These are phyloP conservation scores for Trifolium subterraneum DNA, from an alignment of 306 rosid species.

Conservation along the genomic window DNA sequence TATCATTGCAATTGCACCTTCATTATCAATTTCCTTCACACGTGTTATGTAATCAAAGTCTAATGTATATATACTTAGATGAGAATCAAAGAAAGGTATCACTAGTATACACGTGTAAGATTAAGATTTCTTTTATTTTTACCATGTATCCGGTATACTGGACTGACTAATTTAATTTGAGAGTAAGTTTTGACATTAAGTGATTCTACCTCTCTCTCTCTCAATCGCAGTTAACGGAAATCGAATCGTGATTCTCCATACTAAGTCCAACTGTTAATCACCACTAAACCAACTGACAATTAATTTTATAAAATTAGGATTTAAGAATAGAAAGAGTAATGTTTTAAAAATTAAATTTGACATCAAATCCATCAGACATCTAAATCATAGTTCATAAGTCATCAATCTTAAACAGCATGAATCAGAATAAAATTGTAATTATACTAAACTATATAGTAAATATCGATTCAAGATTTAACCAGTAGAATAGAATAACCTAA, in stretches of 20 bases:
- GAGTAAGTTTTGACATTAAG: too few relatives aligned
- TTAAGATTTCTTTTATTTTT: too few relatives aligned
- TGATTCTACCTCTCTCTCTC: too few relatives aligned
- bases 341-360: neutral
- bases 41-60: slow-evolving; percentile 26
- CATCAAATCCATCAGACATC: neutral
- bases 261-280: too few relatives aligned
- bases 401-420: neutral
- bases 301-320: too few relatives aligned
- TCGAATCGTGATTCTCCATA: too few relatives aligned
- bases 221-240: too few relatives aligned
- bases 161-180: too few relatives aligned
- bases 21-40: slow-evolving; percentile 12
- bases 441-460: neutral
- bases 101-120: neutral
- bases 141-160: too few relatives aligned
- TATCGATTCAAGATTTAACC: neutral
- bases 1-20: slow-evolving; percentile 38
- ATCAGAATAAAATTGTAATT: neutral
- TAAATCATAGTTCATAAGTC: neutral
- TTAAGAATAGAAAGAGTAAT: neutral
- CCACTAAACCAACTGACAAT: too few relatives aligned
- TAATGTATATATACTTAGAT: slow-evolving; percentile 12
- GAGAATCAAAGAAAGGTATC: slow-evolving; percentile 37
- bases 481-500: neutral